Conservation (phyloP, 768 basidiomycete genomes). For the Mycena alexandri region DNA sequence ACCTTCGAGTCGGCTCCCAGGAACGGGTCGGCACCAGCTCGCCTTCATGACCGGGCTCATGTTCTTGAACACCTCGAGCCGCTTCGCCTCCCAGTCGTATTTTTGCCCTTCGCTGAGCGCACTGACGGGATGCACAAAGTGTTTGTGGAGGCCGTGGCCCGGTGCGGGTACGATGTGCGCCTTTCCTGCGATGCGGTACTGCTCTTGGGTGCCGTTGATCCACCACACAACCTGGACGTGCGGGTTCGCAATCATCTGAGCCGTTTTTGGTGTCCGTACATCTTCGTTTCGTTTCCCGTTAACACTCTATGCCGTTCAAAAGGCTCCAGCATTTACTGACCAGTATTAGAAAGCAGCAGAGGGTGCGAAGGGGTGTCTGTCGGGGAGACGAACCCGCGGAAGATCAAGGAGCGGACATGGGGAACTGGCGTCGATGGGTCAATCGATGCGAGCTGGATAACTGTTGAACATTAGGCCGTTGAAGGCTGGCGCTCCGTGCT, state of each 20-base stretch:
- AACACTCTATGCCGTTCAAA: not conserved
- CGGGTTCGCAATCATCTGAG: slow-evolving; percentile 63
- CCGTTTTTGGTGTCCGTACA: slow-evolving; percentile 75
- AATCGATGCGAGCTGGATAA: slow-evolving; percentile 71
- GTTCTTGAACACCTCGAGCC: slow-evolving; percentile 68
- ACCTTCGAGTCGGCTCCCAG: slow-evolving; percentile 66
- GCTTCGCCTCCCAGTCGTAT: slow-evolving; percentile 77
- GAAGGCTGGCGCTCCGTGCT: not conserved
- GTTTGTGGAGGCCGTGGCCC: slow-evolving; percentile 49
- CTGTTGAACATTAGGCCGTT: slow-evolving; percentile 48
- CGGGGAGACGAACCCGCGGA: slow-evolving; percentile 68
- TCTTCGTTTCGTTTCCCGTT: slow-evolving; percentile 50
- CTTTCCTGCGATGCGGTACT: slow-evolving; percentile 77
- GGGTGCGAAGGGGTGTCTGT: slow-evolving; percentile 60
- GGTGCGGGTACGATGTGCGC: slow-evolving; percentile 69
- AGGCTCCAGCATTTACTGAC: slow-evolving; percentile 7
- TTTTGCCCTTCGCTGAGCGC: slow-evolving; percentile 51
- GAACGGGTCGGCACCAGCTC: slow-evolving; percentile 76
- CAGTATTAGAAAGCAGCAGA: slow-evolving; percentile 73
- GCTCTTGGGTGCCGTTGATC: slow-evolving; percentile 74
- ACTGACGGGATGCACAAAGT: slow-evolving; percentile 47
- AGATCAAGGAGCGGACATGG: slow-evolving; percentile 74
- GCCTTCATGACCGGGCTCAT: slow-evolving; percentile 78
- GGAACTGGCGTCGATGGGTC: slow-evolving; percentile 58
- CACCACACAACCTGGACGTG: slow-evolving; percentile 81